Percentiles rank a stretch among this genome's conserved stretches.
Conservation (phyloP, 768 basidiomycete genomes). For the Cantharellus cinnabarinus region DNA sequence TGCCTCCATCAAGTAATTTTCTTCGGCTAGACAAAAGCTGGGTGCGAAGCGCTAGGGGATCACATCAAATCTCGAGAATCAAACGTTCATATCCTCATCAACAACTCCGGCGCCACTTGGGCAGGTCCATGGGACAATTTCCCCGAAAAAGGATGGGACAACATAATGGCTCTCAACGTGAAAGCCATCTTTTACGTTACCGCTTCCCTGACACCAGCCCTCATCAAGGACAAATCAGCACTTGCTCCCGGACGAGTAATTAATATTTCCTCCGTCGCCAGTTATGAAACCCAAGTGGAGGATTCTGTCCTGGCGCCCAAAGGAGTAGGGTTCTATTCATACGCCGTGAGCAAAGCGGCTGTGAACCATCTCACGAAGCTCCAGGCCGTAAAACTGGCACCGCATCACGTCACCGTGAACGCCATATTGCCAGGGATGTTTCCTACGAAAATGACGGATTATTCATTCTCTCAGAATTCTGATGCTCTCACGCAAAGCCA, state of each 20-base stretch:
- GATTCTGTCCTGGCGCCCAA: conserved; percentile 25
- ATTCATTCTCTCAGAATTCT: conserved; percentile 37
- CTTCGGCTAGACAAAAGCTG: conserved; percentile 40
- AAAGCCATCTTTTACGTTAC: neutral
- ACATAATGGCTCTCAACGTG: conserved; percentile 11
- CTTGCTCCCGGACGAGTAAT: conserved; percentile 55
- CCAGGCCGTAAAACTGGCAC: conserved; percentile 44
- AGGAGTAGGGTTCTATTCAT: conserved; percentile 43
- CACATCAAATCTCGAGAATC: conserved; percentile 48
- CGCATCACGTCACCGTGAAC: conserved; percentile 67
- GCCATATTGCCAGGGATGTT: conserved; percentile 69
- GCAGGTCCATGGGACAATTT: conserved; percentile 47
- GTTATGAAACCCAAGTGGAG: conserved; percentile 32
- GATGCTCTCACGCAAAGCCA: conserved; percentile 28
- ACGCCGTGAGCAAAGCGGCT: conserved; percentile 12
- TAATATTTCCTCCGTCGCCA: conserved; percentile 59
- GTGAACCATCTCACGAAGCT: conserved; percentile 63
- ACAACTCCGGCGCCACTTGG: conserved; percentile 70
- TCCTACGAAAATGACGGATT: conserved; percentile 73
- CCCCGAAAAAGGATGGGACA: conserved; percentile 77
- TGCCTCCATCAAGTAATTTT: neutral
- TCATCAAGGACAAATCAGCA: conserved; percentile 43
- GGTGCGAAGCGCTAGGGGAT: conserved; percentile 50
- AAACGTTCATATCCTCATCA: conserved; percentile 65
- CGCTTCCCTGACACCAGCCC: conserved; percentile 30